phyloP scores from a whole-genome alignment of 2,329 filamentous ascomycete species.

The Aschersonia sp. region DNA sequence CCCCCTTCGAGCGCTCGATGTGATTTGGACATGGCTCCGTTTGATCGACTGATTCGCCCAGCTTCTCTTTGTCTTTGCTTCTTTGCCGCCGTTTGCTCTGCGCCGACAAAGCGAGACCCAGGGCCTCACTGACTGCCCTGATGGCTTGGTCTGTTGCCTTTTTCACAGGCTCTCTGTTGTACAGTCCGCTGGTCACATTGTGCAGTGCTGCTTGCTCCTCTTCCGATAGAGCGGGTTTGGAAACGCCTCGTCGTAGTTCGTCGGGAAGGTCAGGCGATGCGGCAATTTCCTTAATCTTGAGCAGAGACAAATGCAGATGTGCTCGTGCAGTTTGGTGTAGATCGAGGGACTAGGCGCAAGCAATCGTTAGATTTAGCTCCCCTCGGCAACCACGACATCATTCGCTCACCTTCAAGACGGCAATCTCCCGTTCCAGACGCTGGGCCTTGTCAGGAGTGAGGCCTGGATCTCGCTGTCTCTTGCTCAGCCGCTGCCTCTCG shows the following conservation, averaged over 20 bases:
- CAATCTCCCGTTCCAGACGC: conserved; percentile 47
- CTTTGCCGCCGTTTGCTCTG: conserved; percentile 17
- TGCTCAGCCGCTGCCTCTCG: conserved; percentile 63
- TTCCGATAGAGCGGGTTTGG: conserved; percentile 35
- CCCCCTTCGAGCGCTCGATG: background rate
- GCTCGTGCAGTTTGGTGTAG: conserved; percentile 41
- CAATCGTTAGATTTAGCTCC: background rate
- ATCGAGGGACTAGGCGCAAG: conserved; percentile 34
- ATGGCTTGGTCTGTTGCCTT: conserved; percentile 33
- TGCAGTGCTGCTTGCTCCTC: conserved; percentile 37
- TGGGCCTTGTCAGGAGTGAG: conserved; percentile 32
- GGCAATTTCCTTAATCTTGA: conserved; percentile 37
- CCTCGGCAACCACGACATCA: background rate
- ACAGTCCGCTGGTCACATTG: conserved; percentile 44
- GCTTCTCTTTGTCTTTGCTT: conserved; percentile 16
- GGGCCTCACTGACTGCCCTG: conserved; percentile 29
- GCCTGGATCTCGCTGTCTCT: conserved; percentile 34
- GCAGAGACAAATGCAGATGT: conserved; percentile 38
- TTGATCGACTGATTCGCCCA: conserved; percentile 13
- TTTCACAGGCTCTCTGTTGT: conserved; percentile 35
- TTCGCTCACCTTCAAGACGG: conserved; percentile 33
- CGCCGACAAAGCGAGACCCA: conserved; percentile 33
- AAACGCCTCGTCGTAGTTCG: conserved; percentile 28
- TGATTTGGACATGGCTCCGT: background rate
- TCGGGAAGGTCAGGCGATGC: conserved; percentile 34